phyloP scores from a whole-genome alignment of 371 early-diverging fungal genomes.

The Apophysomyces variabilis region DNA sequence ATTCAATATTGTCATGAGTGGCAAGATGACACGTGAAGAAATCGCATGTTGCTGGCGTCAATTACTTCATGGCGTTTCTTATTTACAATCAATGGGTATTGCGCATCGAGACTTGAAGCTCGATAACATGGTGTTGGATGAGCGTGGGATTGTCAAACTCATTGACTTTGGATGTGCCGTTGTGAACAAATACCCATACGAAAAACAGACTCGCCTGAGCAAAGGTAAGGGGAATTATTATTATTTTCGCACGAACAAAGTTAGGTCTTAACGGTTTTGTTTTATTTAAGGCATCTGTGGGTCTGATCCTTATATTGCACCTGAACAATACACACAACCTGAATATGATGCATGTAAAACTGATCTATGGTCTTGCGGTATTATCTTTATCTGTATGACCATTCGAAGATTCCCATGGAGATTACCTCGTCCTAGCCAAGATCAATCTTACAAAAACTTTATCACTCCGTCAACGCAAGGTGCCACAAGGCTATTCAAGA shows the following conservation, averaged over 20 bases:
- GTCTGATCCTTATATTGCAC: constrained; percentile 65
- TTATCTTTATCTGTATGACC: constrained; percentile 69
- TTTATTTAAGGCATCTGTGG: constrained; percentile 29
- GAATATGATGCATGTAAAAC: constrained; percentile 54
- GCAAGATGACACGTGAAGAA: constrained; percentile 62
- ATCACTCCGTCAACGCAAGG: constrained; percentile 35
- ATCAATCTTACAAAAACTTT: constrained; percentile 52
- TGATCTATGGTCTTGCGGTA: constrained; percentile 63
- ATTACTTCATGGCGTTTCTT: constrained; percentile 68
- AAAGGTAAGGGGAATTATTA: constrained; percentile 12
- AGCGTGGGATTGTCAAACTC: constrained; percentile 76
- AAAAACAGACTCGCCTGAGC: constrained; percentile 23
- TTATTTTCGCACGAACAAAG: background rate
- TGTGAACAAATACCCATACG: constrained; percentile 74
- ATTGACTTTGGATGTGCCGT: constrained; percentile 91
- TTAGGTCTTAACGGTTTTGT: background rate
- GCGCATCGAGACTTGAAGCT: constrained; percentile 86
- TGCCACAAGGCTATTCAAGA: constrained; percentile 45
- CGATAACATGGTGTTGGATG: constrained; percentile 77
- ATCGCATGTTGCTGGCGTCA: constrained; percentile 72
- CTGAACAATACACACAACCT: constrained; percentile 56
- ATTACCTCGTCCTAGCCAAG: constrained; percentile 46
- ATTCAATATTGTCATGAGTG: constrained; percentile 68
- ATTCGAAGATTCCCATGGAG: constrained; percentile 75
- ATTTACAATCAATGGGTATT: constrained; percentile 74